Evolutionary conservation across 2,329 filamentous ascomycete genomes (phyloP).

Genomic region (Emydomyces testavorans): DNA sequence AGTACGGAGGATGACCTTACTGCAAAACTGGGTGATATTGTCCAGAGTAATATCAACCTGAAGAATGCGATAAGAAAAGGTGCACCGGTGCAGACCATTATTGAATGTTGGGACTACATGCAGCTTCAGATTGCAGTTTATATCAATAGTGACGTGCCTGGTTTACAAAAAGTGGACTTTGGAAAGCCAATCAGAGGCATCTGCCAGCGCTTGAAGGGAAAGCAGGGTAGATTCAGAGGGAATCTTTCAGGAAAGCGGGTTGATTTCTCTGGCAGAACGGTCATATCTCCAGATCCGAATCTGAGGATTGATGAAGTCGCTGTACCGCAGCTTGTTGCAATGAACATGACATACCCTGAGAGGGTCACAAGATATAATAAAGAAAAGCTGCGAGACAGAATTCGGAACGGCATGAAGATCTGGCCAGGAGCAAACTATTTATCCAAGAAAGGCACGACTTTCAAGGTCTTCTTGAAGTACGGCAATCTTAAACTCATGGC

Average conservation of each 20-base stretch:
- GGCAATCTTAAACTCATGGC: constrained; percentile 61
- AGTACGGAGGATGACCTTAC: constrained; percentile 96
- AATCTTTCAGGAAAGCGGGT: constrained; percentile 97
- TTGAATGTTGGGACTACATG: constrained; percentile 97
- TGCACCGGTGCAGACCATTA: constrained; percentile 73
- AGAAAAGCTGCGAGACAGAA: constrained; percentile 61
- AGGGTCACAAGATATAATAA: constrained; percentile 75
- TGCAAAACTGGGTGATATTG: constrained; percentile 91
- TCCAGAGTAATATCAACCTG: constrained; percentile 81
- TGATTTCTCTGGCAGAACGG: constrained; percentile 92
- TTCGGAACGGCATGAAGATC: constrained; percentile 61
- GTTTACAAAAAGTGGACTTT: constrained; percentile 75
- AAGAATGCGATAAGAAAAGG: constrained; percentile 71
- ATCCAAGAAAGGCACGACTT: constrained; percentile 57
- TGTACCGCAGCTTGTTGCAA: constrained; percentile 81
- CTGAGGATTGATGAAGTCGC: constrained; percentile 87
- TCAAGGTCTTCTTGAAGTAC: constrained; percentile 65
- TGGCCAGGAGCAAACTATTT: constrained; percentile 86
- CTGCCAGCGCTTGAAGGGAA: constrained; percentile 90
- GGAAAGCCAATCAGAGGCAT: constrained; percentile 87
- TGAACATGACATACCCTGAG: constrained; percentile 92
- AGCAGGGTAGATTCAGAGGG: constrained; percentile 92
- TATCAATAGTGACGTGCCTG: constrained; percentile 91
- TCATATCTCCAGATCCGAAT: constrained; percentile 96
- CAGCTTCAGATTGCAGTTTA: constrained; percentile 95